These are phyloP conservation scores for Aspergillus nidulans DNA, from an alignment of 495 filamentous ascomycete species.

Conservation along the genomic window DNA sequence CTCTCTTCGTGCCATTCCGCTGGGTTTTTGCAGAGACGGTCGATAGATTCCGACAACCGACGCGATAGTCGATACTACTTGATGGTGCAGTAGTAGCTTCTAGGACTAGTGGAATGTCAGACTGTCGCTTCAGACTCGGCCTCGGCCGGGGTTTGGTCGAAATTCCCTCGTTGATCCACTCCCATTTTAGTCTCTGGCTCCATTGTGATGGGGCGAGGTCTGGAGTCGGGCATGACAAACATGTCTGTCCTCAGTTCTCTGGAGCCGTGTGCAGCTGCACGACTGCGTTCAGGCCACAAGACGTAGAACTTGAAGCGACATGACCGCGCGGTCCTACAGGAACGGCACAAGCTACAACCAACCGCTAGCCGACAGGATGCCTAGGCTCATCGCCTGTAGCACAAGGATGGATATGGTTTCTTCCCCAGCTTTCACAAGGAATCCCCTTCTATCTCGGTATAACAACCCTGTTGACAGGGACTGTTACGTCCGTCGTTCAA, in stretches of 20 bases:
- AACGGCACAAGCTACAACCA: neutral
- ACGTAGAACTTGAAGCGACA: neutral
- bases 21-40: neutral
- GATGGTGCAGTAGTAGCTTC: neutral
- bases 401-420: neutral
- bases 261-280: neutral
- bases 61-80: neutral
- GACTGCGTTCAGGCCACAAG: neutral
- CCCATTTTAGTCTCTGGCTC: neutral
- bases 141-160: neutral
- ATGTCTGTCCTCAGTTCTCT: neutral
- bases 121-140: neutral
- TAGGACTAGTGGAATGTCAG: neutral
- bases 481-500: neutral
- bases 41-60: neutral
- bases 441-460: neutral
- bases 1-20: neutral
- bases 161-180: constrained; percentile 6
- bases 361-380: neutral
- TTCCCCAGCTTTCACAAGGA: constrained; percentile 2
- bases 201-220: neutral
- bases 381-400: neutral
- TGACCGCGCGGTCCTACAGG: neutral
- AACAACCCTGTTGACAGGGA: neutral
- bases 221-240: neutral